Evolutionary conservation across 345 rosid genomes (phyloP).

Genomic region (thale cress (Arabidopsis thaliana)): TAIR10.1 NC_003076.8:24397501-24398000

Average conservation of each 20-base stretch:
- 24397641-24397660: constrained; percentile 11
- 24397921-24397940: constrained; percentile 97
- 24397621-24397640: constrained; percentile 57
- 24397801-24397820: constrained; percentile 80
- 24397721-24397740: constrained; percentile 49
- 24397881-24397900: constrained; percentile 92
- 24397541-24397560: constrained; percentile 47
- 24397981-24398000: background rate
- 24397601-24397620: constrained; percentile 44
- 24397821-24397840: constrained; percentile 49
- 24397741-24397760: constrained; percentile 85
- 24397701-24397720: constrained; percentile 27
- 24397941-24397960: constrained; percentile 99
- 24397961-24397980: constrained; percentile 62
- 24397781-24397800: constrained; percentile 68
- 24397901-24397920: constrained; percentile 90
- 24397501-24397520: background rate
- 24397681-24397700: constrained; percentile 26
- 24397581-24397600: constrained; percentile 24
- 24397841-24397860: constrained; percentile 50
- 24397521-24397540: constrained; percentile 41
- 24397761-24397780: constrained; percentile 80
- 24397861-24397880: constrained; percentile 99
- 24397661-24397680: constrained; percentile 12
- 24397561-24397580: constrained; percentile 47